Conservation (phyloP, 2,329 filamentous ascomycete species). For the Shiraia sp. region DNA sequence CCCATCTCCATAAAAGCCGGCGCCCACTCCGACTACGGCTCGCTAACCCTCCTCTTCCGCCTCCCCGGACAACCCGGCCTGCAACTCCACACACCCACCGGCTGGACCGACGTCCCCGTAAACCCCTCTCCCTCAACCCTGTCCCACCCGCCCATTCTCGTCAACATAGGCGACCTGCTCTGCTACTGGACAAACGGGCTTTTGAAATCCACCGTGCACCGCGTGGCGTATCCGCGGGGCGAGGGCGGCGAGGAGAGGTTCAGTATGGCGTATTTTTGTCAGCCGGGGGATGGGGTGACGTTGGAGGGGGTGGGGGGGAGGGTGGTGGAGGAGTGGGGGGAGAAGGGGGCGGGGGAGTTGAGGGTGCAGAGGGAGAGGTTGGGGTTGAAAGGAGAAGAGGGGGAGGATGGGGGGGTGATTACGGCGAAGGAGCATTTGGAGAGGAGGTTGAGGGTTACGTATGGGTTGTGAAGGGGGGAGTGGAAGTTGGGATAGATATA, state of each 20-base stretch:
- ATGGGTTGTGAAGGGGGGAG: conserved; percentile 45
- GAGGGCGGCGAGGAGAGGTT: conserved; percentile 55
- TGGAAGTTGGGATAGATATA: no score
- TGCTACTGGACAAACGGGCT: conserved; percentile 91
- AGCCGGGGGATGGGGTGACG: conserved; percentile 60
- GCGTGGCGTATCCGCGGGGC: conserved; percentile 70
- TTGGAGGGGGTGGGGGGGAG: conserved; percentile 60
- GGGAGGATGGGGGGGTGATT: conserved; percentile 47
- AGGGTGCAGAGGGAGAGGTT: conserved; percentile 47
- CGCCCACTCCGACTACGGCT: conserved; percentile 86
- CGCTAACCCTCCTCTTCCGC: conserved; percentile 76
- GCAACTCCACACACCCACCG: conserved; percentile 70
- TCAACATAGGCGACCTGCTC: conserved; percentile 75
- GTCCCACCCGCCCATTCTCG: conserved; percentile 49
- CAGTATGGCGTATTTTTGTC: conserved; percentile 66
- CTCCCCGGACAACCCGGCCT: conserved; percentile 82
- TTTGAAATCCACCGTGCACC: conserved; percentile 83
- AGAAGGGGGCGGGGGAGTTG: conserved; percentile 32
- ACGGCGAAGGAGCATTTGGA: conserved; percentile 64
- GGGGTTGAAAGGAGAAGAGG: conserved; percentile 46
- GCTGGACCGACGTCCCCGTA: conserved; percentile 52
- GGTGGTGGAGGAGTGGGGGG: conserved; percentile 50
- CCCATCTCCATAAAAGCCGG: conserved; percentile 77
- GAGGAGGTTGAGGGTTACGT: conserved; percentile 61
- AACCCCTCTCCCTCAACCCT: conserved; percentile 62